These are phyloP conservation scores for Dactylis glomerata DNA, from an alignment of 176 grass and related monocot species.

Conservation along the genomic window DNA sequence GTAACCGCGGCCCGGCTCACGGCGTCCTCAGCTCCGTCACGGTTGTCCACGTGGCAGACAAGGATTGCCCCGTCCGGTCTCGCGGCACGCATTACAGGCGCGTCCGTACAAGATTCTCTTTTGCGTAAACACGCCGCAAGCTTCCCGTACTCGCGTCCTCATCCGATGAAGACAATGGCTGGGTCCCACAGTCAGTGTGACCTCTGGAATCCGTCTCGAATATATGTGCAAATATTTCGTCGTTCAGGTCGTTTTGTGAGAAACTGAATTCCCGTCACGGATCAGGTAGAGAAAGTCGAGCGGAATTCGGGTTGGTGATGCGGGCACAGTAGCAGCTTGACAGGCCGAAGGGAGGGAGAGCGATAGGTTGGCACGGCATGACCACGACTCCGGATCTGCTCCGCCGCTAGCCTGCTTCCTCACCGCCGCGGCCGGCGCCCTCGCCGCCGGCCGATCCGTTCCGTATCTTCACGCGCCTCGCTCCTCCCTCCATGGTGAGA, in stretches of 20 bases:
- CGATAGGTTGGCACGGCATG: slow-evolving; percentile 23
- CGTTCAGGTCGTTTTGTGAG: fast-evolving
- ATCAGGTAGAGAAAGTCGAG: slow-evolving; percentile 22
- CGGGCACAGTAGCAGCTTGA: slow-evolving; percentile 5
- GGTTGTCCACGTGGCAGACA: not conserved
- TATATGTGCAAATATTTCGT: fast-evolving
- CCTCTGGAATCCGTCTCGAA: not conserved
- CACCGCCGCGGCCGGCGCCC: slow-evolving; percentile 3
- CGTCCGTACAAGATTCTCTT: not conserved
- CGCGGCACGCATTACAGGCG: not conserved
- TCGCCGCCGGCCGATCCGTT: slow-evolving; percentile 21
- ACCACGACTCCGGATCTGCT: slow-evolving; percentile 29
- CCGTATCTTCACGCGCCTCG: slow-evolving; percentile 3
- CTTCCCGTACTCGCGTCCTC: not conserved
- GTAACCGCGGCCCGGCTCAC: not conserved
- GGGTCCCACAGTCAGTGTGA: not conserved
- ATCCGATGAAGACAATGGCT: not conserved
- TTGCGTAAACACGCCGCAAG: fast-evolving
- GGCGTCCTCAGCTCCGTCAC: not conserved
- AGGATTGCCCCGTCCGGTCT: not conserved
- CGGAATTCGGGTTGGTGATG: slow-evolving; percentile 31
- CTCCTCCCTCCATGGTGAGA: slow-evolving; percentile 40
- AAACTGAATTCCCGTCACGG: not conserved
- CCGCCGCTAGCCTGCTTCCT: slow-evolving; percentile 34
- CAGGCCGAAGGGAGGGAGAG: not conserved